Evolutionary conservation across 441 rosid species (phyloP).

Genomic region (Populus hybrid): DNA sequence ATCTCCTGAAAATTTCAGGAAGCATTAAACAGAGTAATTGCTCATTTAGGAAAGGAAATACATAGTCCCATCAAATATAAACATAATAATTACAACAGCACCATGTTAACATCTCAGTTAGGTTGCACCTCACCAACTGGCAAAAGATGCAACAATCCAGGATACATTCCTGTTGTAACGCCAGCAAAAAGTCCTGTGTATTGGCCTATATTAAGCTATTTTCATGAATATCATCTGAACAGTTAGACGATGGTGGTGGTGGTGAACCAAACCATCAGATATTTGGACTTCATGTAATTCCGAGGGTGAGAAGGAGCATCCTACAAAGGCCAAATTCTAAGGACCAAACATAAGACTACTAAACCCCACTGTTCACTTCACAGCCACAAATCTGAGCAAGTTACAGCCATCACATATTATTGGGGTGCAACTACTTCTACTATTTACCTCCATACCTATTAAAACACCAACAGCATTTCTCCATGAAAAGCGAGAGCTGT

Average conservation of each 20-base stretch:
- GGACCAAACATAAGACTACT: background rate
- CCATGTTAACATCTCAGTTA: background rate
- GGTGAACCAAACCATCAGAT: background rate
- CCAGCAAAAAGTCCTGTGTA: background rate
- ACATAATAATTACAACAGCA: background rate
- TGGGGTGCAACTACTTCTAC: background rate
- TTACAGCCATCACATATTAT: background rate
- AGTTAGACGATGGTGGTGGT: too few relatives aligned
- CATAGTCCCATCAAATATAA: too few relatives aligned
- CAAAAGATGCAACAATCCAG: background rate
- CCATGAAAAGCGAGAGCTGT: background rate
- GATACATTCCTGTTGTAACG: background rate
- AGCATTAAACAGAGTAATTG: background rate
- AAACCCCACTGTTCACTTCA: background rate
- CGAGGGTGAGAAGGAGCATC: background rate
- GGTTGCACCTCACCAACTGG: background rate
- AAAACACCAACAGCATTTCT: background rate
- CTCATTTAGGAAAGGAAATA: background rate
- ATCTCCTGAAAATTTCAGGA: constrained; percentile 53
- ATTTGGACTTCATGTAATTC: background rate
- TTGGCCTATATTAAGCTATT: background rate
- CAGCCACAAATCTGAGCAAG: background rate
- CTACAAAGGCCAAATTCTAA: background rate
- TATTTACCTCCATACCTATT: background rate
- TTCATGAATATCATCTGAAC: background rate